These are phyloP conservation scores for Aureobasidium melanogenum DNA, from an alignment of 2,329 filamentous ascomycete genomes.

Conservation along the genomic window DNA sequence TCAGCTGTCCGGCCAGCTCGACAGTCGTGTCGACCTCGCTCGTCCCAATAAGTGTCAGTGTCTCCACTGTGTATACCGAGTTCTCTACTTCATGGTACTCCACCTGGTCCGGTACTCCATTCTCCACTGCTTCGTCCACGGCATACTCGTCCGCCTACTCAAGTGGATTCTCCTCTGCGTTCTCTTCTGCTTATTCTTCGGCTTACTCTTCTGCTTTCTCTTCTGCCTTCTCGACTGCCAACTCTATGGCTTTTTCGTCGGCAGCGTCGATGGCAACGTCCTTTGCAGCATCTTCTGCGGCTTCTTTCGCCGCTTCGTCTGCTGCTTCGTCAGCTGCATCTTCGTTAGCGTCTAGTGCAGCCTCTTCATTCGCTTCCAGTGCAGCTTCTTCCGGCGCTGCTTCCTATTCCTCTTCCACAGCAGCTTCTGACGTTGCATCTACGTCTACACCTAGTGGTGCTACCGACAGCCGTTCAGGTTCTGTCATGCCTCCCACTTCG, in stretches of 20 bases:
- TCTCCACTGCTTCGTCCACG: neutral
- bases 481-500: neutral
- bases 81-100: conserved; percentile 4
- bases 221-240: conserved; percentile 22
- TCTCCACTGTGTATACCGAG: neutral
- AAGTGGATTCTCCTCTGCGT: neutral
- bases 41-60: neutral
- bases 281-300: conserved; percentile 4
- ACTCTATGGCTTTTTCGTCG: conserved; percentile 4
- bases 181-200: conserved; percentile 1
- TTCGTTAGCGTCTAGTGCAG: conserved; percentile 1
- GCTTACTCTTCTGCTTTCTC: neutral
- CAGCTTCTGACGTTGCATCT: conserved; percentile 12
- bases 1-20: conserved; percentile 16
- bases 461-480: neutral
- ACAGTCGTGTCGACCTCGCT: neutral
- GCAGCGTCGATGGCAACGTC: neutral
- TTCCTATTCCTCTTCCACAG: conserved; percentile 8
- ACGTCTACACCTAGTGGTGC: conserved; percentile 2
- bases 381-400: conserved; percentile 12
- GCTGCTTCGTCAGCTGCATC: conserved; percentile 11
- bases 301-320: conserved; percentile 3
- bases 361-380: conserved; percentile 9
- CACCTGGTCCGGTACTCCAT: neutral
- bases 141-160: neutral